A percentile compares a stretch with the other conserved stretches of the same genome.
Conservation (phyloP, 2,329 filamentous ascomycete species). For the Hysterium pulicare region DNA sequence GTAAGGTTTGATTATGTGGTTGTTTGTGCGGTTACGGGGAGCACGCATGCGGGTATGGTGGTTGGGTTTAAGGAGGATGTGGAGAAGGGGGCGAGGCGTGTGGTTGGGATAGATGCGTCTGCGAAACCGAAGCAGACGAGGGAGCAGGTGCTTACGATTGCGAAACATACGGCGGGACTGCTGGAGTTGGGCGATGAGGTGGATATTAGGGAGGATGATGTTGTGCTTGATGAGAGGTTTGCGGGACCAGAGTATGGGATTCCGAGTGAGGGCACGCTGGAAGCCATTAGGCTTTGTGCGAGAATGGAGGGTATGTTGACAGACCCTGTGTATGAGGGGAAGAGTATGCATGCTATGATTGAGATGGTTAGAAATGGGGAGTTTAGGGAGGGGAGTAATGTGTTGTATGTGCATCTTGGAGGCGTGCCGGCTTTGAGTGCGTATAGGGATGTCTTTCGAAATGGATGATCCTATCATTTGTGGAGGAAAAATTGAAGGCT, state of each 20-base stretch:
- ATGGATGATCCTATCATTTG: too few relatives aligned
- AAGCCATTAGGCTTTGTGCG: constrained; percentile 67
- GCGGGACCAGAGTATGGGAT: constrained; percentile 67
- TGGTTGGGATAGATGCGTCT: constrained; percentile 66
- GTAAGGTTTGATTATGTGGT: constrained; percentile 64
- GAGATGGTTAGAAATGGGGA: constrained; percentile 63
- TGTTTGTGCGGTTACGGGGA: constrained; percentile 69
- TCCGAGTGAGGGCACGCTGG: constrained; percentile 62
- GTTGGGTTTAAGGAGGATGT: constrained; percentile 61
- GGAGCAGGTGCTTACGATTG: constrained; percentile 65
- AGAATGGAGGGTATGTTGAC: constrained; percentile 69
- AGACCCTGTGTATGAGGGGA: constrained; percentile 73
- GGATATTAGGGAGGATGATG: constrained; percentile 56
- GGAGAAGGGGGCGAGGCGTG: constrained; percentile 42
- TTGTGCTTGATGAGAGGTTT: constrained; percentile 62
- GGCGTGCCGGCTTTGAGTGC: constrained; percentile 69
- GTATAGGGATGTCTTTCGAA: constrained; percentile 38
- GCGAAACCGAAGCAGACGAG: constrained; percentile 60
- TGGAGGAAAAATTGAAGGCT: too few relatives aligned
- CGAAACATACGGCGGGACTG: constrained; percentile 58
- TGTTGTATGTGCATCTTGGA: constrained; percentile 69
- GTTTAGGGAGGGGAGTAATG: constrained; percentile 58
- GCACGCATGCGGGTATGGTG: constrained; percentile 68
- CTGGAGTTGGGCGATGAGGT: constrained; percentile 59
- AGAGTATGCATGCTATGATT: constrained; percentile 70